Percentiles rank a stretch among this genome's conserved stretches.
These are phyloP conservation scores for Sugiyamaella floridensis DNA, from an alignment of 805 yeast species.

Conservation along the genomic window DNA sequence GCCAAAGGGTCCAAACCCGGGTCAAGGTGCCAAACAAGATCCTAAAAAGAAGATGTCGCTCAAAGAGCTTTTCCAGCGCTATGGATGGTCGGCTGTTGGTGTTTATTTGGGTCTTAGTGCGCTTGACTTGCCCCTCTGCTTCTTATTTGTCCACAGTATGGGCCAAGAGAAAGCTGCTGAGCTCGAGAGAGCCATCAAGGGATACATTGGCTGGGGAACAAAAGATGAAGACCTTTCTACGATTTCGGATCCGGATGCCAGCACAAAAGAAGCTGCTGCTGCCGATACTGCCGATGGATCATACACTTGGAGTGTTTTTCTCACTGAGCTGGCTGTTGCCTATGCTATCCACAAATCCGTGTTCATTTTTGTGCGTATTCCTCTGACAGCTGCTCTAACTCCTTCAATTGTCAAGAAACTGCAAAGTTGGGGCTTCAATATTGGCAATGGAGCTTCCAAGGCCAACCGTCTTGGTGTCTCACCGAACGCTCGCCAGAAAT, in stretches of 20 bases:
- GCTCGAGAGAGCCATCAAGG: slow-evolving; percentile 55
- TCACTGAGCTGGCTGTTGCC: slow-evolving; percentile 85
- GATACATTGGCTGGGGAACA: slow-evolving; percentile 55
- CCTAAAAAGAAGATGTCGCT: slow-evolving; percentile 17
- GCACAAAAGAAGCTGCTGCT: slow-evolving; percentile 8
- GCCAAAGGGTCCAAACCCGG: background rate
- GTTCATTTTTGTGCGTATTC: slow-evolving; percentile 67
- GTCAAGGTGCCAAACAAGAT: background rate
- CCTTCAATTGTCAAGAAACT: slow-evolving; percentile 66
- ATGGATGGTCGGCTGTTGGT: slow-evolving; percentile 87
- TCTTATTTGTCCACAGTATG: slow-evolving; percentile 69
- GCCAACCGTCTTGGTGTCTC: slow-evolving; percentile 41
- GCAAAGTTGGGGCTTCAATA: slow-evolving; percentile 71
- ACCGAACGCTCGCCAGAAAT: slow-evolving; percentile 45
- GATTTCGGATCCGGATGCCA: slow-evolving; percentile 6
- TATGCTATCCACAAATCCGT: slow-evolving; percentile 89
- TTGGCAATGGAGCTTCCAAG: slow-evolving; percentile 49
- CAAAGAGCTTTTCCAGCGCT: slow-evolving; percentile 68
- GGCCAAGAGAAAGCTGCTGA: slow-evolving; percentile 78
- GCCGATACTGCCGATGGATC: slow-evolving; percentile 9
- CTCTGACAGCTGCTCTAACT: slow-evolving; percentile 86
- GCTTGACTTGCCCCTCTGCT: slow-evolving; percentile 80
- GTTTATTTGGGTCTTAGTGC: slow-evolving; percentile 68
- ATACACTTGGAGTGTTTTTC: slow-evolving; percentile 36
- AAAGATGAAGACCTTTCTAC: slow-evolving; percentile 18